Evolutionary conservation across 2,329 filamentous ascomycete genomes (phyloP).

Genomic region (Talaromyces sp.): DNA sequence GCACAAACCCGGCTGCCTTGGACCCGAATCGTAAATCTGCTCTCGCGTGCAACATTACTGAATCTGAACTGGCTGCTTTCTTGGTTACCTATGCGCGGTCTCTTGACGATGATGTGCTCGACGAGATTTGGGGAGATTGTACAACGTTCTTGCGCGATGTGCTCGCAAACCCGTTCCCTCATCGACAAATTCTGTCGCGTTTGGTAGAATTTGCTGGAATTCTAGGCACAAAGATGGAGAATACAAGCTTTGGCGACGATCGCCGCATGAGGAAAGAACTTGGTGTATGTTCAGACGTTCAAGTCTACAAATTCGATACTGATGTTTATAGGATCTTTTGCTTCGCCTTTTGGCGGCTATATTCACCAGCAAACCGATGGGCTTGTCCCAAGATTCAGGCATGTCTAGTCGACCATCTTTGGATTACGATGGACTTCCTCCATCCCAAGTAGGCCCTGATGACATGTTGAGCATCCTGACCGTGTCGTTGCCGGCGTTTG

Average conservation of each 20-base stretch:
- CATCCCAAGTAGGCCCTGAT: conserved; percentile 51
- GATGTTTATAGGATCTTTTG: conserved; percentile 67
- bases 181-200: conserved; percentile 81
- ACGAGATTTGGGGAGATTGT: conserved; percentile 96
- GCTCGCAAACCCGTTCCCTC: conserved; percentile 87
- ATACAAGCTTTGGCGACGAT: conserved; percentile 95
- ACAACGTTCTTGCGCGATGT: conserved; percentile 86
- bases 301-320: conserved; percentile 51
- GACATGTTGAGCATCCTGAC: conserved; percentile 77
- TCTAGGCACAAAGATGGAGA: conserved; percentile 90
- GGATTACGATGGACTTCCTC: conserved; percentile 33
- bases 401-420: conserved; percentile 36
- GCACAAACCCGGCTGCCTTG: conserved; percentile 76
- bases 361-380: conserved; percentile 81
- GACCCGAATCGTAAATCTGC: conserved; percentile 79
- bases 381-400: conserved; percentile 57
- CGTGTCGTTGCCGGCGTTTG: conserved; percentile 70
- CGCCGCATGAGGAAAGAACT: conserved; percentile 85
- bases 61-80: conserved; percentile 81
- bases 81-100: conserved; percentile 84
- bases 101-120: conserved; percentile 93
- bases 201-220: conserved; percentile 85
- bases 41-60: conserved; percentile 75
- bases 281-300: conserved; percentile 56
- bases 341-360: conserved; percentile 83